Percentiles rank a stretch among this genome's conserved stretches.
Conservation (phyloP, 2,329 filamentous ascomycete genomes). For the Apiospora aurea region DNA sequence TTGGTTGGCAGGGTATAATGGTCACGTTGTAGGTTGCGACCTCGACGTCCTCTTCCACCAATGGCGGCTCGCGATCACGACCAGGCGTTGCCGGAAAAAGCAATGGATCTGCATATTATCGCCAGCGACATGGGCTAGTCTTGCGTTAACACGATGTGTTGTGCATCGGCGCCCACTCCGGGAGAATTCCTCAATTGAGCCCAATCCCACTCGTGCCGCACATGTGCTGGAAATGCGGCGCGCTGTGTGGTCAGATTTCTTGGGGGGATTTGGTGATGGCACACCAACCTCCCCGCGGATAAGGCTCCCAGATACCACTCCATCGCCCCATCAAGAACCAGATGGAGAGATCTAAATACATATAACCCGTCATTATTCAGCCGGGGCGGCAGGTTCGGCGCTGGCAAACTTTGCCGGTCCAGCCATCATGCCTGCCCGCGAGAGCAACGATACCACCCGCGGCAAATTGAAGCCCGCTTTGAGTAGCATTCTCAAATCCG, state of each 20-base stretch:
- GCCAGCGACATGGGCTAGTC: background rate
- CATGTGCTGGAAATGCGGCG: background rate
- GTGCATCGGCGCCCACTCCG: background rate
- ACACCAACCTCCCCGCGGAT: background rate
- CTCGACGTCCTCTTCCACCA: background rate
- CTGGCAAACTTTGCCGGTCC: background rate
- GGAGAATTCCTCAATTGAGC: background rate
- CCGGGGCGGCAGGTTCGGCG: background rate
- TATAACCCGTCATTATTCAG: background rate
- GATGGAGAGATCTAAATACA: background rate
- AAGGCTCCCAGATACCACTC: background rate
- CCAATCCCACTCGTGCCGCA: slow-evolving; percentile 3
- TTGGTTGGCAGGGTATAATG: background rate
- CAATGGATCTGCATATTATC: background rate
- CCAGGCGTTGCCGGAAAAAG: background rate
- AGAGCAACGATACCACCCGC: background rate
- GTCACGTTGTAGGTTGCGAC: slow-evolving; percentile 12
- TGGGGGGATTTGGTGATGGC: background rate
- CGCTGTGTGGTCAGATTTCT: background rate
- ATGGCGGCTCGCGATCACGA: background rate
- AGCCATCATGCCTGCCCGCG: background rate
- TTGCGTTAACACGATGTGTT: background rate
- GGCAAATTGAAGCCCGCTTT: background rate
- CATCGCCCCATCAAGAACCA: background rate
- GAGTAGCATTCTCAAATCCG: background rate